phyloP scores from a whole-genome alignment of 306 rosid species.

The Cercis canadensis region DNA sequence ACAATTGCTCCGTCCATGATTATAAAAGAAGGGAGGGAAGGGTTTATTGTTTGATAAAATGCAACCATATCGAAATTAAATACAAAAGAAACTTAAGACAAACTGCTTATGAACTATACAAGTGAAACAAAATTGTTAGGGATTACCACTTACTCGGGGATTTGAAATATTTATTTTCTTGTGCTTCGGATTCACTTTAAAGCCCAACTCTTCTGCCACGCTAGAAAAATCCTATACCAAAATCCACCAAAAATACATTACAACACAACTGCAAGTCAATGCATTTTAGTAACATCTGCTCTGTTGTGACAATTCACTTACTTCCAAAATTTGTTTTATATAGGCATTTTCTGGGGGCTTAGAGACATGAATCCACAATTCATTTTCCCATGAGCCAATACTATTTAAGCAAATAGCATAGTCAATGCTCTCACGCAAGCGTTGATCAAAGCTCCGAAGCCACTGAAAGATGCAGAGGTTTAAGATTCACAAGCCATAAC shows the following conservation, averaged over 20 bases:
- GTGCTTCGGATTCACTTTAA: constrained; percentile 18
- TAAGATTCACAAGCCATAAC: constrained; percentile 26
- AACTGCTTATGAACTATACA: constrained; percentile 14
- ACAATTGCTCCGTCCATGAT: constrained; percentile 13
- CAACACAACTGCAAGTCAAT: constrained; percentile 32
- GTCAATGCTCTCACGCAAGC: constrained; percentile 93
- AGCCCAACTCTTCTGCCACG: constrained; percentile 48
- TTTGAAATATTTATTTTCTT: constrained; percentile 98
- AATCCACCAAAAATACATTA: constrained; percentile 31
- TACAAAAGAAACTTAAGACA: constrained; percentile 9
- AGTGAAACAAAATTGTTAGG: constrained; percentile 28
- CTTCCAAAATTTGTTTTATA: constrained; percentile 65
- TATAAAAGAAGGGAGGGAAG: not conserved
- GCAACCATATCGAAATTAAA: constrained; percentile 22
- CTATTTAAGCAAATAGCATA: constrained; percentile 93
- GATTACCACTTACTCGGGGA: constrained; percentile 83
- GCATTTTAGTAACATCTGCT: not conserved
- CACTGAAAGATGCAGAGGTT: constrained; percentile 62
- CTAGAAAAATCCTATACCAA: constrained; percentile 83
- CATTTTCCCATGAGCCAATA: constrained; percentile 78
- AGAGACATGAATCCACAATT: constrained; percentile 52
- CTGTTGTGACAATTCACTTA: constrained; percentile 48
- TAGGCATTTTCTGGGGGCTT: too few species aligned
- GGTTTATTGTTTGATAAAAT: not conserved
- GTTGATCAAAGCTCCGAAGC: constrained; percentile 97